Conservation (phyloP, 176 grass and related monocot genomes). For the maize (Zea mays) region Zm-B73-REFERENCE-NAM-5.0 NC_050104.1:29992001-29992500, state of each 20-base stretch:
- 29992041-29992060: constrained; percentile 78
- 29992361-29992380: constrained; percentile 13
- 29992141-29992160: constrained; percentile 88
- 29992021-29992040: constrained; percentile 95
- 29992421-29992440: too few species aligned
- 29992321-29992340: constrained; percentile 24
- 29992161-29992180: constrained; percentile 71
- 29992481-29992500: too few species aligned
- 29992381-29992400: neutral
- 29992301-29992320: neutral
- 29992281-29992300: neutral
- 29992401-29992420: too few species aligned
- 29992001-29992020: constrained; percentile 92
- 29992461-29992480: too few species aligned
- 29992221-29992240: constrained; percentile 14
- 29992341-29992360: neutral
- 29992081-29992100: constrained; percentile 89
- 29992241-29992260: constrained; percentile 26
- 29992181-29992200: constrained; percentile 99
- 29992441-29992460: too few species aligned
- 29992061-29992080: constrained; percentile 85
- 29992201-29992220: constrained; percentile 46
- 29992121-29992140: constrained; percentile 94
- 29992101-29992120: constrained; percentile 95
- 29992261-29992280: constrained; percentile 25